Conservation (phyloP, 257 asterid species). For the Marsdenia floribunda region DNA sequence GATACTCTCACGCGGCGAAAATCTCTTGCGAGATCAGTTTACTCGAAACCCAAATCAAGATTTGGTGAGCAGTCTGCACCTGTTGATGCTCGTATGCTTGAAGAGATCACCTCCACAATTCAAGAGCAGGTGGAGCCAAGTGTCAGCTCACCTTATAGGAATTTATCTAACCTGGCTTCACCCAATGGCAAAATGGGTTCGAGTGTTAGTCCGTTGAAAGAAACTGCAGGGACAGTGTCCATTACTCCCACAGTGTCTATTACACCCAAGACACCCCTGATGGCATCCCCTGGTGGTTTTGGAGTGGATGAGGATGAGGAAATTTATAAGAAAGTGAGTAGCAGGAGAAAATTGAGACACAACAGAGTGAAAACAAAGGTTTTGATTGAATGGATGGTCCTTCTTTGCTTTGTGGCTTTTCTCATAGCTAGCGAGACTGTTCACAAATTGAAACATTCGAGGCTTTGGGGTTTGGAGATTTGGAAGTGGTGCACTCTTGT, state of each 20-base stretch:
- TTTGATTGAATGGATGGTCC: conserved; percentile 60
- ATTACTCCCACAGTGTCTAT: conserved; percentile 38
- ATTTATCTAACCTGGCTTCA: conserved; percentile 39
- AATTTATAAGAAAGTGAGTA: conserved; percentile 74
- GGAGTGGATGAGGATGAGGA: conserved; percentile 66
- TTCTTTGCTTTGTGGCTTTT: conserved; percentile 48
- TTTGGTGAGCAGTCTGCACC: conserved; percentile 66
- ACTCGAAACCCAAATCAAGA: conserved; percentile 78
- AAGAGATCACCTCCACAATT: conserved; percentile 23
- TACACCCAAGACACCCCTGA: conserved; percentile 60
- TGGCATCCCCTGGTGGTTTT: conserved; percentile 49
- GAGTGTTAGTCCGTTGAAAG: conserved; percentile 28
- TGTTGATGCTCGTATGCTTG: conserved; percentile 32
- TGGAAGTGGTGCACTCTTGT: conserved; percentile 79
- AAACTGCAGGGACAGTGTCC: conserved; percentile 28
- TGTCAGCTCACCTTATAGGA: conserved; percentile 17
- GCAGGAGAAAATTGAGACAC: conserved; percentile 51
- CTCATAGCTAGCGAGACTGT: conserved; percentile 53
- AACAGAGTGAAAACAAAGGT: conserved; percentile 55
- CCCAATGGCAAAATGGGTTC: conserved; percentile 34
- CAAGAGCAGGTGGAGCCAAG: conserved; percentile 29
- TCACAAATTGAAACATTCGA: conserved; percentile 30
- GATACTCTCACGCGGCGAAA: conserved; percentile 50
- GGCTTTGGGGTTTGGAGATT: conserved; percentile 44
- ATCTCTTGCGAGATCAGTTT: conserved; percentile 55